Evolutionary conservation across 805 yeast genomes (phyloP), one percentile per base, ranked within the genome.

Genomic region (Saccharomycopsis selenospora): DNA sequence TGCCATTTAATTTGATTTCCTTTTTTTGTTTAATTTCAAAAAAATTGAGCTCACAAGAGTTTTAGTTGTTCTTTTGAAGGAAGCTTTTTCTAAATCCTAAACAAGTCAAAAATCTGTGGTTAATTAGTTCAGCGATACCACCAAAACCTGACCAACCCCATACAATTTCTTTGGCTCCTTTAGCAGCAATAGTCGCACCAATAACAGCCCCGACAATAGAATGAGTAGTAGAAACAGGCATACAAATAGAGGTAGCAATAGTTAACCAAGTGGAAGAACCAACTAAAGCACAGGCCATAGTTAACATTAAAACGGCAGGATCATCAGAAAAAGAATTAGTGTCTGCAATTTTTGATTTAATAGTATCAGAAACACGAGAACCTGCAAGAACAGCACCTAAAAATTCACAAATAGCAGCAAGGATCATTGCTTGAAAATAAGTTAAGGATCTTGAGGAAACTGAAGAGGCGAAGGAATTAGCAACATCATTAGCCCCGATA

Each of bases 141-240:
- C 85, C 58, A 50, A 84, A 81, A 25, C 90, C 88, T 13, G 56
- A 45, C 91, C 90, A 84, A 24, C 88, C 89, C 91, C 91, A 84
- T 47, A 61, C 66, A 46, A 83, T 74, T 52, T 77, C 70, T 4
- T 65, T 59, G 40, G 76, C 78, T 49, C 88, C 88, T 55, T 72
- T 76, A 33, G 88, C 79, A 38, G 89, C 91, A 57, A 84, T 74
- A 53, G 86, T 82, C 6, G 84, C 74, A 55, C 91, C 91, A 51
- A 82, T 80, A 36, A 80, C 72, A 38, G 79, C 89, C 58, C 90
- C 90, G 45, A 83, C 82, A 55, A 84, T 81, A 7, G 88, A 79
- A 59, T 84, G 90, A 8, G 91, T 83, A 14, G 90, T 82, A 17
- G 90, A 83, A 40, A 82, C 89, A n/a, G 90, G 90, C 75, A 80